Conservation (phyloP, 495 filamentous ascomycete species). For the Annulohypoxylon nitens region DNA sequence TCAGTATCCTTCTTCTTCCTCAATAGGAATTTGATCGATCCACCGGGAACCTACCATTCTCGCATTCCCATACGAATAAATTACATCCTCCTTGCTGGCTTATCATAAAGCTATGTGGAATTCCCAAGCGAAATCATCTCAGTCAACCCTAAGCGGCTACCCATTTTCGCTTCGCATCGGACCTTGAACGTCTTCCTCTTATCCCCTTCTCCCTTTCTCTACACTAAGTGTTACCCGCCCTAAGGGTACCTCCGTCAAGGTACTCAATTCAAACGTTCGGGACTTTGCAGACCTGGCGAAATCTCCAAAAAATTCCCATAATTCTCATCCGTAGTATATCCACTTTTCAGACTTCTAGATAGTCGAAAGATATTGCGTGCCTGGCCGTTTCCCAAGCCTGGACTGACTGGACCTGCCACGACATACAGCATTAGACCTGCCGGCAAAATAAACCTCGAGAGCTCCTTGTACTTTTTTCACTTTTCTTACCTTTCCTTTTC, state of each 20-base stretch:
- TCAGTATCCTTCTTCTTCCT: neutral
- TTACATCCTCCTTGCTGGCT: conserved; percentile 6
- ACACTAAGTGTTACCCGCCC: conserved; percentile 21
- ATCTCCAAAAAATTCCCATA: conserved; percentile 13
- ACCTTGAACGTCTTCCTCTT: conserved; percentile 6
- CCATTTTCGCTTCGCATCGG: conserved; percentile 24
- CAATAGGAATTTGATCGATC: conserved; percentile 30
- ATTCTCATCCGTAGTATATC: conserved; percentile 40
- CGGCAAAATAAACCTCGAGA: conserved; percentile 47
- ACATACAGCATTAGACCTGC: conserved; percentile 20
- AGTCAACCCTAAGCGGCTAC: conserved; percentile 17
- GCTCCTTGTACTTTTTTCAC: conserved; percentile 10
- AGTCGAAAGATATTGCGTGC: conserved; percentile 45
- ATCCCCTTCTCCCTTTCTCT: neutral
- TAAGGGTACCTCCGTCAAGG: conserved; percentile 42
- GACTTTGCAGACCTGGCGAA: conserved; percentile 33
- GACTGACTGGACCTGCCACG: conserved; percentile 18
- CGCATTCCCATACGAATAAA: conserved; percentile 15
- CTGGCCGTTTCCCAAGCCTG: conserved; percentile 19
- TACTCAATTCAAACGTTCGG: conserved; percentile 39
- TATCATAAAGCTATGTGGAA: conserved; percentile 22
- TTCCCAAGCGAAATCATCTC: conserved; percentile 18
- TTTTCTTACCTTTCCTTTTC: conserved; percentile 6
- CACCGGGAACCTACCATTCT: conserved; percentile 22
- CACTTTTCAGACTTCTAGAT: conserved; percentile 48